Percentiles rank a stretch among this genome's conserved stretches.
Conservation (phyloP, 768 basidiomycete genomes). For the Phanerochaete sordida region DNA sequence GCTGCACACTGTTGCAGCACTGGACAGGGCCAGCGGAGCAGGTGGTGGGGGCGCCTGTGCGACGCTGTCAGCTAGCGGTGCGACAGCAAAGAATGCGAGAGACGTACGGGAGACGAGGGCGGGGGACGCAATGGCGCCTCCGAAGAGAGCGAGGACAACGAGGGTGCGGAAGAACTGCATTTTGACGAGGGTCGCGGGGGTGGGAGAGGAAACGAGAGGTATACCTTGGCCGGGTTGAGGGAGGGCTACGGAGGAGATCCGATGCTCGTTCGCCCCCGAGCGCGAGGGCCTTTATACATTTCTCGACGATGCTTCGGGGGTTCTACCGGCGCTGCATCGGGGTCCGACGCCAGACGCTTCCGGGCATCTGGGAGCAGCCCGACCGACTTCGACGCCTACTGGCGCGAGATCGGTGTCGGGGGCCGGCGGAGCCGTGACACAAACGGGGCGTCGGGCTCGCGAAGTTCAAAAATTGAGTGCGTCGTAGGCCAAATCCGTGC, state of each 20-base stretch:
- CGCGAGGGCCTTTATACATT: neutral
- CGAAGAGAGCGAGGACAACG: conserved; percentile 4
- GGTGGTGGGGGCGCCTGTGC: neutral
- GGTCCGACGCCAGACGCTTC: neutral
- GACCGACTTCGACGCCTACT: neutral
- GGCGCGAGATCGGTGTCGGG: neutral
- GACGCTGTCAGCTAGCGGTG: neutral
- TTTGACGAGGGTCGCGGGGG: neutral
- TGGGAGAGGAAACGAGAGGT: neutral
- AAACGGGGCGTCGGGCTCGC: neutral
- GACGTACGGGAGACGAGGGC: neutral
- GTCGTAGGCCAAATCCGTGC: no score
- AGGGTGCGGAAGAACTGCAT: conserved; percentile 13
- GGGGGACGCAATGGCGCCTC: conserved; percentile 1
- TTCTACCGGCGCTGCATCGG: neutral
- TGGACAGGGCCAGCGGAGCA: conserved; percentile 18
- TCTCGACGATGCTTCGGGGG: neutral
- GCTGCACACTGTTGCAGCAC: conserved; percentile 21
- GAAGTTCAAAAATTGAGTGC: no score
- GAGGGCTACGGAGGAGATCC: neutral
- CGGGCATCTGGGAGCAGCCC: no score
- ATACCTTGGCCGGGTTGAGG: neutral
- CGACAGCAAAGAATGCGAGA: neutral
- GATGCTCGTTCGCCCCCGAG: neutral
- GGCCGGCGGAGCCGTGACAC: no score